These are phyloP conservation scores for Trichoderma reesei DNA, from an alignment of 495 filamentous ascomycete genomes.

Conservation along the genomic window DNA sequence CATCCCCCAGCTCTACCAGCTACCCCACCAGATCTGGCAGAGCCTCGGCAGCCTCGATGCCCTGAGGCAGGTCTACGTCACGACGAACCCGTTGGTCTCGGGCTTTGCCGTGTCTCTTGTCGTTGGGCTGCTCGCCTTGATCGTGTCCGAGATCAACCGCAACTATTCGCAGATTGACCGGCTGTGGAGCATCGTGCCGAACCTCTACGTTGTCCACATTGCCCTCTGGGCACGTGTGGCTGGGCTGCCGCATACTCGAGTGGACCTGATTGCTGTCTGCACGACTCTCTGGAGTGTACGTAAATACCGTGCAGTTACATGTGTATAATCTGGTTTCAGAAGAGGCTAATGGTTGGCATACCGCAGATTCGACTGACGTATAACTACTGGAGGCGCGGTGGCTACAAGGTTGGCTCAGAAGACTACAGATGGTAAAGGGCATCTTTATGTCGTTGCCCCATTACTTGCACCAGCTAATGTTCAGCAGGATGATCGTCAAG, in stretches of 20 bases:
- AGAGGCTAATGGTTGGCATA: background rate
- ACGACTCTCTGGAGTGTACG: conserved; percentile 75
- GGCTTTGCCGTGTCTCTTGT: conserved; percentile 63
- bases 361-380: conserved; percentile 67
- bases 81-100: conserved; percentile 78
- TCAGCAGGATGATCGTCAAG: conserved; percentile 36
- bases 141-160: conserved; percentile 70
- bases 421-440: conserved; percentile 76
- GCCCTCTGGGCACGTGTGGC: conserved; percentile 64
- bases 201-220: conserved; percentile 83
- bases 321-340: background rate
- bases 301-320: background rate
- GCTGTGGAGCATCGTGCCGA: conserved; percentile 80
- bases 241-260: conserved; percentile 57
- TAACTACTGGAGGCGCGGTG: conserved; percentile 97
- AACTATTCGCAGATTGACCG: conserved; percentile 96
- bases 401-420: conserved; percentile 77
- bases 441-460: background rate
- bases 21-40: conserved; percentile 53
- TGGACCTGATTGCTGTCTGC: conserved; percentile 66
- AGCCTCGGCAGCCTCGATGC: conserved; percentile 44
- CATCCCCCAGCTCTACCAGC: conserved; percentile 63
- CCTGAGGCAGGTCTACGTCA: conserved; percentile 61
- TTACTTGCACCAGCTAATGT: conserved; percentile 9
- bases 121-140: conserved; percentile 56